Percentiles rank a stretch among this genome's conserved stretches.
Evolutionary conservation across 345 rosid species (phyloP).

Genomic region (Hevea brasiliensis): DNA sequence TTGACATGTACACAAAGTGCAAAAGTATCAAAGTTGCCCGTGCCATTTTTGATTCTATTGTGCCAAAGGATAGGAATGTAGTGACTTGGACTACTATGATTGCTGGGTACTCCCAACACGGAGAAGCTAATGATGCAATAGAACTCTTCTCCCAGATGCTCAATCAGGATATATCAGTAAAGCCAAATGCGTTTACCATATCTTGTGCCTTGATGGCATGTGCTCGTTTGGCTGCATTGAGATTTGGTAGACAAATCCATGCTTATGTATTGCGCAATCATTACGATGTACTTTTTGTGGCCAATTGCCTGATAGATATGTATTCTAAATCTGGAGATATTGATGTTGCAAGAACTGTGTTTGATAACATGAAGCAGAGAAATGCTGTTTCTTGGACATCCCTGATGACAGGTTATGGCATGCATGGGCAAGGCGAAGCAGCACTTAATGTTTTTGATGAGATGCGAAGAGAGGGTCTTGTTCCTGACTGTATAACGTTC

Average conservation of each 20-base stretch:
- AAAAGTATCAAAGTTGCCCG: slow-evolving; percentile 42
- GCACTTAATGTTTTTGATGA: slow-evolving; percentile 54
- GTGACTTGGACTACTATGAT: slow-evolving; percentile 88
- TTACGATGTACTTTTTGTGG: slow-evolving; percentile 42
- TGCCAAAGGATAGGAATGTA: slow-evolving; percentile 51
- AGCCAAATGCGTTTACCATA: slow-evolving; percentile 75
- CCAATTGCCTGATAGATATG: slow-evolving; percentile 82
- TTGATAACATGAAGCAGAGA: slow-evolving; percentile 52
- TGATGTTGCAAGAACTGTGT: slow-evolving; percentile 55
- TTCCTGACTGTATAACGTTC: slow-evolving; percentile 65
- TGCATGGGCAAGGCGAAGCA: slow-evolving; percentile 78
- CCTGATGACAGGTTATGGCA: slow-evolving; percentile 75
- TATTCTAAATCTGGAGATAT: slow-evolving; percentile 76
- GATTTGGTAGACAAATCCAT: slow-evolving; percentile 71
- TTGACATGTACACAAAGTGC: slow-evolving; percentile 86
- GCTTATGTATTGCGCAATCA: slow-evolving; percentile 60
- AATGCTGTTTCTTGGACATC: slow-evolving; percentile 86
- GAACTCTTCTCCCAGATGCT: slow-evolving; percentile 63
- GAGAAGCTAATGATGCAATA: slow-evolving; percentile 71
- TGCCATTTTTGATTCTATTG: slow-evolving; percentile 52
- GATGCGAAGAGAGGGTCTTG: slow-evolving; percentile 58
- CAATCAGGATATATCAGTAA: slow-evolving; percentile 37
- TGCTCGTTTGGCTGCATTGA: slow-evolving; percentile 66
- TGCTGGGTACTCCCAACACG: slow-evolving; percentile 85
- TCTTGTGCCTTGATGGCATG: slow-evolving; percentile 83